phyloP scores from a whole-genome alignment of 2,329 filamentous ascomycete genomes.

The Fusarium sp. region DNA sequence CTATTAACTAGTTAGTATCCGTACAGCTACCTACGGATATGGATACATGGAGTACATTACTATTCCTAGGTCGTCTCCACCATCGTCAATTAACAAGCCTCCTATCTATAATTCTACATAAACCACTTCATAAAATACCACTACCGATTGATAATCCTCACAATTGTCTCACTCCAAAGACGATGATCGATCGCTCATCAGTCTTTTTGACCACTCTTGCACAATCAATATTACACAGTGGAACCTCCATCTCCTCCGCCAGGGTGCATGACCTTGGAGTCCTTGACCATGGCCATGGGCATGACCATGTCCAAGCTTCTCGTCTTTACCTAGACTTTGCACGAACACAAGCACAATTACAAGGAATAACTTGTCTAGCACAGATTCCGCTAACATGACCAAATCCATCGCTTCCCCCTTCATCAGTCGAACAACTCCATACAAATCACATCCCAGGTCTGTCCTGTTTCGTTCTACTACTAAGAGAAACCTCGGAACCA shows the following conservation, averaged over 20 bases:
- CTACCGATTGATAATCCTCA: slow-evolving; percentile 22
- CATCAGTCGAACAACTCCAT: slow-evolving; percentile 25
- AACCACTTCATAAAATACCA: slow-evolving; percentile 13
- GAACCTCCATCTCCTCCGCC: slow-evolving; percentile 2
- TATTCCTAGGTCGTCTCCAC: too few relatives aligned
- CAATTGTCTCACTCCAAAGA: slow-evolving; percentile 1
- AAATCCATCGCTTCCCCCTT: slow-evolving; percentile 17
- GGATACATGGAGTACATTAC: too few relatives aligned
- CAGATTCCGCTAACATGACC: neutral
- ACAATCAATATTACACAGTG: slow-evolving; percentile 6
- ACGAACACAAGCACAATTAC: slow-evolving; percentile 3
- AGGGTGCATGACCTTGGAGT: neutral
- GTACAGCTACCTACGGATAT: too few relatives aligned
- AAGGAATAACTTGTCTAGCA: slow-evolving; percentile 2
- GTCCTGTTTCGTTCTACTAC: too few relatives aligned
- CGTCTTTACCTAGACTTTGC: slow-evolving; percentile 2
- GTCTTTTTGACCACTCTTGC: slow-evolving; percentile 12
- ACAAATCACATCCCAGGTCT: slow-evolving; percentile 42
- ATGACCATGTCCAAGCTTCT: slow-evolving; percentile 21
- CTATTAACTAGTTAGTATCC: too few relatives aligned
- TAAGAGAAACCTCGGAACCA: neutral
- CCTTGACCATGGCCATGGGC: too few relatives aligned
- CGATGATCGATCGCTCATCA: slow-evolving; percentile 19
- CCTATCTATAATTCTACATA: too few relatives aligned
- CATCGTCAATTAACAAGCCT: too few relatives aligned